A percentile compares a stretch with the other conserved stretches of the same genome.
Evolutionary conservation across 225 moss, liverwort and hornwort species (phyloP).

Genomic region (Pseudisothecium myosuroides): DNA sequence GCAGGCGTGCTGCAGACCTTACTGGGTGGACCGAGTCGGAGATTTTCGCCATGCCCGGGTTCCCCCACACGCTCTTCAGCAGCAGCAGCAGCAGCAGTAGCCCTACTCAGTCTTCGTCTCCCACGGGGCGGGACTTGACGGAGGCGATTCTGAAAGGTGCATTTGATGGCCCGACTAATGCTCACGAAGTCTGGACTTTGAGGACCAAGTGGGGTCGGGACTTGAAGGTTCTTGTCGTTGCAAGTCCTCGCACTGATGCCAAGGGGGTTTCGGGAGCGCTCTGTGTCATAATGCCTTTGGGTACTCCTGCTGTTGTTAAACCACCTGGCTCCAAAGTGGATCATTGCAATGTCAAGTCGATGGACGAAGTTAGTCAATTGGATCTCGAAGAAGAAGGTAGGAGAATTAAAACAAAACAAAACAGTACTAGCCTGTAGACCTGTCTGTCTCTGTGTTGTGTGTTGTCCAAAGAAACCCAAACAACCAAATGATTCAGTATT

Average conservation of each 20-base stretch:
- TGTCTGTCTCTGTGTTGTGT: not conserved
- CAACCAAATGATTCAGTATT: not conserved
- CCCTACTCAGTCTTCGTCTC: not conserved
- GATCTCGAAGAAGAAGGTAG: conserved; percentile 16
- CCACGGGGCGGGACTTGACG: not conserved
- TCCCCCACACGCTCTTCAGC: conserved; percentile 7
- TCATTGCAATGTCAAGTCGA: conserved; percentile 15
- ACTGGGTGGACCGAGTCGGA: conserved; percentile 38
- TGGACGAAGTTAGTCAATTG: conserved; percentile 8
- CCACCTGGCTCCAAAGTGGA: not conserved
- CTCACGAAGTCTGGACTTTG: conserved; percentile 27
- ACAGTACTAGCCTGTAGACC: not conserved
- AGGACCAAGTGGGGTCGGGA: conserved; percentile 40
- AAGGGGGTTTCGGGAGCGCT: conserved; percentile 16
- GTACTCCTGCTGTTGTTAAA: not conserved
- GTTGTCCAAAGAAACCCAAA: not conserved
- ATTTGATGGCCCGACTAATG: conserved; percentile 9
- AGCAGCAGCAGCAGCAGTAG: not conserved
- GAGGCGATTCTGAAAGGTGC: conserved; percentile 27
- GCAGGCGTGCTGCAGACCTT: conserved; percentile 31
- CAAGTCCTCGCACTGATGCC: conserved; percentile 21
- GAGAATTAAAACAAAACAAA: not conserved
- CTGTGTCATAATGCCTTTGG: conserved; percentile 29
- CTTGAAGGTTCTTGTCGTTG: conserved; percentile 15
- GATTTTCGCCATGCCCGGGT: conserved; percentile 15